These are phyloP conservation scores for Peniophora sp. DNA, from an alignment of 1,284 basidiomycete genomes.

Conservation along the genomic window DNA sequence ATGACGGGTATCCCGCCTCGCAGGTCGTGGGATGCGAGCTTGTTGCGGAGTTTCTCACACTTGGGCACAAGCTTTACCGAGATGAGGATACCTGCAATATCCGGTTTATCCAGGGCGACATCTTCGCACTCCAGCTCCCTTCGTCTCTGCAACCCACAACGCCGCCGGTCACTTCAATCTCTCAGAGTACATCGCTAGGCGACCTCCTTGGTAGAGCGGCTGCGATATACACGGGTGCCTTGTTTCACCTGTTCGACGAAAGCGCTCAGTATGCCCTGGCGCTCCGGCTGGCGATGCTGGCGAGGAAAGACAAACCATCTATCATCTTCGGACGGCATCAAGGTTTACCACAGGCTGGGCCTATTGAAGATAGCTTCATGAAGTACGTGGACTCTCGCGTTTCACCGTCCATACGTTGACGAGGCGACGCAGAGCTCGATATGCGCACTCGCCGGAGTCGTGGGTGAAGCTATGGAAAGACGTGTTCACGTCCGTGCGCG, in stretches of 20 bases:
- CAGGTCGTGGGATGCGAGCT: constrained; percentile 16
- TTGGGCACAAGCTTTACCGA: constrained; percentile 15
- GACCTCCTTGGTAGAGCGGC: constrained; percentile 12
- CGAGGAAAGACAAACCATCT: constrained; percentile 5
- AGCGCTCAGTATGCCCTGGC: constrained; percentile 16
- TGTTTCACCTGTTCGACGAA: constrained; percentile 20
- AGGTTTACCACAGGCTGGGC: constrained; percentile 8
- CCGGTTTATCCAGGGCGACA: constrained; percentile 16
- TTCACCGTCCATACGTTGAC: not conserved
- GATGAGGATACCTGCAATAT: constrained; percentile 13
- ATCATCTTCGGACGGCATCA: constrained; percentile 15
- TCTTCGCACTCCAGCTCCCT: constrained; percentile 11
- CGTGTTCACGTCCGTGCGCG: constrained; percentile 5
- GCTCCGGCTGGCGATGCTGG: constrained; percentile 11
- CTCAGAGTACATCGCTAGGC: constrained; percentile 1
- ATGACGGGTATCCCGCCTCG: constrained; percentile 14
- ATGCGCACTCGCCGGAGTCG: constrained; percentile 12
- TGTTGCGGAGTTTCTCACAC: constrained; percentile 14
- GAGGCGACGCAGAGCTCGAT: constrained; percentile 9
- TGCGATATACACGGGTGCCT: constrained; percentile 13
- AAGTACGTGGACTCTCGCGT: not conserved
- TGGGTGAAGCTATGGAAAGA: constrained; percentile 11
- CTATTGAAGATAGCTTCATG: constrained; percentile 7
- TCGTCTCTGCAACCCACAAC: not conserved
- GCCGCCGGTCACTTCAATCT: not conserved